These are phyloP conservation scores for Takashimella tepidaria DNA, from an alignment of 1,284 basidiomycete species.

Conservation along the genomic window DNA sequence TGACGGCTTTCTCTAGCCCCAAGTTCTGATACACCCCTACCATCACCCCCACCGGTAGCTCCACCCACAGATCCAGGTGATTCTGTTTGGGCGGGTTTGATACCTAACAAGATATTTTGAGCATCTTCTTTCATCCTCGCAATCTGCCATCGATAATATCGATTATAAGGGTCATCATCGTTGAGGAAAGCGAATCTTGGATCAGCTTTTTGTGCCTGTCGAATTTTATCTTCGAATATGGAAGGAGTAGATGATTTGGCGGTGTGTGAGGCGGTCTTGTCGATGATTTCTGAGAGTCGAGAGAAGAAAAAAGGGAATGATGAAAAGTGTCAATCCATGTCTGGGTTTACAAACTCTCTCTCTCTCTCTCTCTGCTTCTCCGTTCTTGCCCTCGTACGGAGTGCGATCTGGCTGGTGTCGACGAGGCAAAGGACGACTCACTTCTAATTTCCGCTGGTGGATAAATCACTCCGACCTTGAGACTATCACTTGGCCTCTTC, in stretches of 20 bases:
- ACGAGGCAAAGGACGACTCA: too few species aligned
- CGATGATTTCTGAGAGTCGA: constrained; percentile 71
- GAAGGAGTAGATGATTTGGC: constrained; percentile 83
- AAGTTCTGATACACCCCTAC: too few species aligned
- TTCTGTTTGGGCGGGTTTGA: constrained; percentile 24
- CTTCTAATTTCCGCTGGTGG: constrained; percentile 90
- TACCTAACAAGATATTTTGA: constrained; percentile 55
- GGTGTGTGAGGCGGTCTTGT: constrained; percentile 91
- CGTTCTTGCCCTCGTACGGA: too few species aligned
- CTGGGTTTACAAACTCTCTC: too few species aligned
- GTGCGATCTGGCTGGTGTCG: background rate
- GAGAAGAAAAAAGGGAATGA: background rate
- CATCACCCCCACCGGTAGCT: constrained; percentile 24
- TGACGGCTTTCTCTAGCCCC: too few species aligned
- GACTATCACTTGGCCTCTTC: constrained; percentile 54
- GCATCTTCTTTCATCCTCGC: constrained; percentile 61
- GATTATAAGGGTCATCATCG: constrained; percentile 86
- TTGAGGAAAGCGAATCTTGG: constrained; percentile 96
- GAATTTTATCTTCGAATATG: constrained; percentile 90
- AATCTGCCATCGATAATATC: constrained; percentile 87
- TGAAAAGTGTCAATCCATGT: background rate
- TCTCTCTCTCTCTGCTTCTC: too few species aligned
- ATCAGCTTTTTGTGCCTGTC: constrained; percentile 87
- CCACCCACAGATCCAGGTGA: constrained; percentile 5
- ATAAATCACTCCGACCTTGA: constrained; percentile 77